Conservation (phyloP, 208 protist species). For the Acanthamoeba rhysodes region DNA sequence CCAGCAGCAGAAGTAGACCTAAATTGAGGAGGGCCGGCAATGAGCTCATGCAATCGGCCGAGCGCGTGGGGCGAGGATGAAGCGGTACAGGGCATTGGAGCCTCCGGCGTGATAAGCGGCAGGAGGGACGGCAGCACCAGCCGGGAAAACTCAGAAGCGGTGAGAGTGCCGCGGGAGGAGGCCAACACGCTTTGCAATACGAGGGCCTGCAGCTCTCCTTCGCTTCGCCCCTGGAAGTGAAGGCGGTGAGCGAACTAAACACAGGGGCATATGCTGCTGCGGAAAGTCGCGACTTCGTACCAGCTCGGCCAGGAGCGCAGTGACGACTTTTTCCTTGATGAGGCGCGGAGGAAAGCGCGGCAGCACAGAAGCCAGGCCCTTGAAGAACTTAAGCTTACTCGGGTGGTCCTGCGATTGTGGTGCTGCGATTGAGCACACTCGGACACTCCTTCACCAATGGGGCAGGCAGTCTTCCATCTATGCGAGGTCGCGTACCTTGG, state of each 20-base stretch:
- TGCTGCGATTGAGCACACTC: background rate
- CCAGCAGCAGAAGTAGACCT: conserved; percentile 24
- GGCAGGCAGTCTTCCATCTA: background rate
- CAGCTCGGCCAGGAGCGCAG: background rate
- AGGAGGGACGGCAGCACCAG: background rate
- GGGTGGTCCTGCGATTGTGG: background rate
- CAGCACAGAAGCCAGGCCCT: conserved; percentile 10
- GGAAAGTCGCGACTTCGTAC: background rate
- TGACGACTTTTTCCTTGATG: conserved; percentile 9
- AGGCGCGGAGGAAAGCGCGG: conserved; percentile 6
- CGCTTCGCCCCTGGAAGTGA: background rate
- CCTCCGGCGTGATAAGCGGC: conserved; percentile 8
- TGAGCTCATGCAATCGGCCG: background rate
- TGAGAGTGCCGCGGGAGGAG: background rate
- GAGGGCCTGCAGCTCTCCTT: conserved; percentile 14
- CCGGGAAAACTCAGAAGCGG: background rate
- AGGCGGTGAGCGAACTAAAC: too few relatives aligned
- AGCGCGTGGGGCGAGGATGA: background rate
- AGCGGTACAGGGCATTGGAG: background rate
- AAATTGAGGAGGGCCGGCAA: background rate
- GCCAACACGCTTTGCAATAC: conserved; percentile 6
- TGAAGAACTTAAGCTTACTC: conserved; percentile 56
- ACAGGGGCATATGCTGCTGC: background rate
- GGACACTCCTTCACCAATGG: background rate
- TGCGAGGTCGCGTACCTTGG: background rate